phyloP scores from a whole-genome alignment of 225 moss, liverwort and hornwort genomes.

The Marchantia paleacea region DNA sequence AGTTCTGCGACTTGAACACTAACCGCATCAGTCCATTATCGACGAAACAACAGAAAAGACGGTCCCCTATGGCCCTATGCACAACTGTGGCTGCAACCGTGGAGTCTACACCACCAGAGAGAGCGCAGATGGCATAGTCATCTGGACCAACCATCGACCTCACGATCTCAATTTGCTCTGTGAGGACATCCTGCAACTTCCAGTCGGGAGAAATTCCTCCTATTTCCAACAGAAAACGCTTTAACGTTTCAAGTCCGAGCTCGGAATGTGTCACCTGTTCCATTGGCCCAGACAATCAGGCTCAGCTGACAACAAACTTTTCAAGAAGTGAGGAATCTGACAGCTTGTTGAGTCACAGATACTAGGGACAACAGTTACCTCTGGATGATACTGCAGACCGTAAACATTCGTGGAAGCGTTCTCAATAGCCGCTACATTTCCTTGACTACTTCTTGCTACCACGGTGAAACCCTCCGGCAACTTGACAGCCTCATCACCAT shows the following conservation, averaged over 20 bases:
- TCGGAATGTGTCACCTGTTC: conserved; percentile 69
- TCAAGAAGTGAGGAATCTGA: background rate
- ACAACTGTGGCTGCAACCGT: conserved; percentile 75
- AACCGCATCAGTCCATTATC: conserved; percentile 81
- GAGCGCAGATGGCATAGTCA: conserved; percentile 71
- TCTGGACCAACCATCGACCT: conserved; percentile 53
- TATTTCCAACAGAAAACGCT: conserved; percentile 61
- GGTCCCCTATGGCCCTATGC: conserved; percentile 76
- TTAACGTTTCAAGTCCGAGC: conserved; percentile 68
- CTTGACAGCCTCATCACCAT: conserved; percentile 78
- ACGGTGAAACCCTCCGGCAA: conserved; percentile 68
- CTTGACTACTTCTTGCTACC: conserved; percentile 65
- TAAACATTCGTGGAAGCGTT: conserved; percentile 54
- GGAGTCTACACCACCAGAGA: conserved; percentile 88
- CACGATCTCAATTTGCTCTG: conserved; percentile 63
- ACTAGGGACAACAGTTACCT: conserved; percentile 42
- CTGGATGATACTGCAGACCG: conserved; percentile 87
- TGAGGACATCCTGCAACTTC: conserved; percentile 69
- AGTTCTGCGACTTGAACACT: background rate
- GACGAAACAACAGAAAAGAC: conserved; percentile 77
- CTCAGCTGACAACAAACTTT: background rate
- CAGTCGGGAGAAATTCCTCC: conserved; percentile 66
- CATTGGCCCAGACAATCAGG: background rate
- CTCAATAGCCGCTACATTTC: conserved; percentile 84
- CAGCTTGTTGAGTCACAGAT: background rate